These are phyloP conservation scores for Penicillium atrosanguineum DNA, from an alignment of 495 filamentous ascomycete genomes.

Conservation along the genomic window DNA sequence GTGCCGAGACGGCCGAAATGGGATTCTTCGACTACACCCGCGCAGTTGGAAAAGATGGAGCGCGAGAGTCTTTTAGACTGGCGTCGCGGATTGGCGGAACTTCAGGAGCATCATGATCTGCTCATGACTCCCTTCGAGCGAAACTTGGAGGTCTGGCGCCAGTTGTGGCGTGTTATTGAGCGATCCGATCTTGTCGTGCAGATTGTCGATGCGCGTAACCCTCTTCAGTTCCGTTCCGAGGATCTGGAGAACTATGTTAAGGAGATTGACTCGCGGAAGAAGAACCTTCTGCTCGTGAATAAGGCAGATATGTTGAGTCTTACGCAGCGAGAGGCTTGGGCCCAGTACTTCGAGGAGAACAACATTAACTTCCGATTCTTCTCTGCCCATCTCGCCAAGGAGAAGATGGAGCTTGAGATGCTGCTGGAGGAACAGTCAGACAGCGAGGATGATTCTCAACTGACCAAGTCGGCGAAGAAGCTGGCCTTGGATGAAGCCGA, in stretches of 20 bases:
- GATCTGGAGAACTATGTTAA: conserved; percentile 93
- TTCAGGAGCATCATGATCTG: conserved; percentile 89
- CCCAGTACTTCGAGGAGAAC: conserved; percentile 77
- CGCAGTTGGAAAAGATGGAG: conserved; percentile 77
- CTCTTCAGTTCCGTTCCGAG: conserved; percentile 88
- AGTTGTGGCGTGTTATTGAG: conserved; percentile 98
- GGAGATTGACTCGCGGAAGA: conserved; percentile 82
- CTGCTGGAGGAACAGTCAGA: conserved; percentile 45
- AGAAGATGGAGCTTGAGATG: conserved; percentile 69
- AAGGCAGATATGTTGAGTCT: conserved; percentile 99
- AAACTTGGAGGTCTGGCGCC: conserved; percentile 97
- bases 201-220: conserved; percentile 97
- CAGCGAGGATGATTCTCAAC: conserved; percentile 44
- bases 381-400: conserved; percentile 87
- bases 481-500: conserved; percentile 42
- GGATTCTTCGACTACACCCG: conserved; percentile 78
- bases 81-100: conserved; percentile 84
- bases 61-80: conserved; percentile 80
- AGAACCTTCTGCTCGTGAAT: conserved; percentile 92
- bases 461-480: conserved; percentile 37
- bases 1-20: conserved; percentile 88
- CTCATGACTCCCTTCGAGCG: conserved; percentile 98
- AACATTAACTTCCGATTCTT: conserved; percentile 92
- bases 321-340: conserved; percentile 82
- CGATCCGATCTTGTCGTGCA: conserved; percentile 93